phyloP scores from a whole-genome alignment of 1,139 yeast genomes.

The Pichia sp. region DNA sequence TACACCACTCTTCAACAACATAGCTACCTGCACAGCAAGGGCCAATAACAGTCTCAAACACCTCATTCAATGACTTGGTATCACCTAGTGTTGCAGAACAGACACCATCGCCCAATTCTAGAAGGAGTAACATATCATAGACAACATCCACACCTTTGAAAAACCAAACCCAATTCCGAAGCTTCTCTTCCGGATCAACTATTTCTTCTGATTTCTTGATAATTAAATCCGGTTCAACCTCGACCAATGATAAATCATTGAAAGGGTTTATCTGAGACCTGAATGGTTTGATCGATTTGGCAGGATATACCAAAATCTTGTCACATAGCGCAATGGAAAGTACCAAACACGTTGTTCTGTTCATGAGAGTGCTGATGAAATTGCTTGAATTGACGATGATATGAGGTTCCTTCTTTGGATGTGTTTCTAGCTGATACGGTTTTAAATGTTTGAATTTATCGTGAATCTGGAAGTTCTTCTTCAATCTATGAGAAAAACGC shows the following conservation, averaged over 20 bases:
- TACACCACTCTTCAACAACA: conserved; percentile 19
- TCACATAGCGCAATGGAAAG: conserved; percentile 30
- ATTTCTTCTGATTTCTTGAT: conserved; percentile 7
- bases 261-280: conserved; percentile 21
- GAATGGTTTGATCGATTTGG: conserved; percentile 20
- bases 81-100: conserved; percentile 22
- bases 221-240: conserved; percentile 15
- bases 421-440: conserved; percentile 19
- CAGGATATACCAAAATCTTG: conserved; percentile 30
- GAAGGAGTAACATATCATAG: conserved; percentile 22
- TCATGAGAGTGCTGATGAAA: conserved; percentile 32
- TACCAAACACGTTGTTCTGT: conserved; percentile 30
- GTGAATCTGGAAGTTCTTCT: conserved; percentile 13
- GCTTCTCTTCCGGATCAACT: conserved; percentile 7
- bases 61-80: conserved; percentile 14
- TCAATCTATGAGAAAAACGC: conserved; percentile 19
- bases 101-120: conserved; percentile 35
- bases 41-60: conserved; percentile 23
- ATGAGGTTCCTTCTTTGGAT: conserved; percentile 17
- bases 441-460: conserved; percentile 15
- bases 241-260: conserved; percentile 21
- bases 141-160: conserved; percentile 18
- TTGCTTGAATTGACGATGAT: conserved; percentile 35
- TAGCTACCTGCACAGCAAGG: conserved; percentile 23
- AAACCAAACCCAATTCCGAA: conserved; percentile 21